Percentiles rank a stretch among this genome's conserved stretches.
Evolutionary conservation across 139 green algal genomes (phyloP).

Genomic region (Diplosphaera chodatii): DNA sequence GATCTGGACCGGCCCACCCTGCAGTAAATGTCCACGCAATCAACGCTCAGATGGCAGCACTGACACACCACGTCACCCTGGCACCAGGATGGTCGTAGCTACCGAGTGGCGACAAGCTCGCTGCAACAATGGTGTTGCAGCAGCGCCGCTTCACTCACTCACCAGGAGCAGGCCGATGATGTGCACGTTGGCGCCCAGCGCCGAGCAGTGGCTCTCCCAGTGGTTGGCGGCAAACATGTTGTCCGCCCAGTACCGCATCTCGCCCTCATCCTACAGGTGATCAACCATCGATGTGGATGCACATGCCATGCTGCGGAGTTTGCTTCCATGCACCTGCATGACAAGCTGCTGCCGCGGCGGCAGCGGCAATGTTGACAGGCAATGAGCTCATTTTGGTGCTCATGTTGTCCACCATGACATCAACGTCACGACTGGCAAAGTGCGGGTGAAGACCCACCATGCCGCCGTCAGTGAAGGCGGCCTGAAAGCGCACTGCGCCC

Average conservation of each 20-base stretch:
- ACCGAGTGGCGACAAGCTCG: not conserved
- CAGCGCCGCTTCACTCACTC: too few species aligned
- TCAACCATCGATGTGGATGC: too few species aligned
- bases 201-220: conserved; percentile 29
- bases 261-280: conserved; percentile 13
- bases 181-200: conserved; percentile 9
- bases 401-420: too few species aligned
- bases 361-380: too few species aligned
- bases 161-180: conserved; percentile 20
- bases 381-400: too few species aligned
- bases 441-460: too few species aligned
- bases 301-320: too few species aligned
- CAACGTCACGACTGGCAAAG: too few species aligned
- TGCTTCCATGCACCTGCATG: too few species aligned
- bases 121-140: too few species aligned
- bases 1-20: not conserved
- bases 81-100: not conserved
- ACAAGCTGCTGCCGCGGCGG: too few species aligned
- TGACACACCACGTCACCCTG: not conserved
- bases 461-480: conserved; percentile 24
- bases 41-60: too few species aligned
- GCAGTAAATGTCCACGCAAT: not conserved
- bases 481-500: conserved; percentile 11
- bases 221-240: conserved; percentile 27
- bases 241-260: conserved; percentile 23